A percentile compares a stretch with the other conserved stretches of the same genome.
Conservation (phyloP, 768 basidiomycete species). For the Suillus americanus region DNA sequence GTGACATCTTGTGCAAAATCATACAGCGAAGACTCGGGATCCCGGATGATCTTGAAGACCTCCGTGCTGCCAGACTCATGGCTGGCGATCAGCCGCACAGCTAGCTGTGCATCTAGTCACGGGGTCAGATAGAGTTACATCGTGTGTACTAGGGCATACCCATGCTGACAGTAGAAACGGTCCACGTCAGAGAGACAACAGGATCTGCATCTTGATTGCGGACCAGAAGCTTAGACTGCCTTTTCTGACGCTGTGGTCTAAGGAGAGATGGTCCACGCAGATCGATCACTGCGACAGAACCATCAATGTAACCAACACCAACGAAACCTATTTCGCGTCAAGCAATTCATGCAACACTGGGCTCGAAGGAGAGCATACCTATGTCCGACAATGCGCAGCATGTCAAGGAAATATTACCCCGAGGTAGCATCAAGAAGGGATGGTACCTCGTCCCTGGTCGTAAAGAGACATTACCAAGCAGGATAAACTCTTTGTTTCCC, state of each 20-base stretch:
- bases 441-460: conserved; percentile 44
- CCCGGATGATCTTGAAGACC: conserved; percentile 51
- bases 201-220: conserved; percentile 41
- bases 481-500: conserved; percentile 50
- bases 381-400: conserved; percentile 69
- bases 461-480: conserved; percentile 50
- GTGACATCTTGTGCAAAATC: conserved; percentile 32
- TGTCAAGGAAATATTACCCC: conserved; percentile 46
- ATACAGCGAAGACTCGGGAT: conserved; percentile 38
- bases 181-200: conserved; percentile 63
- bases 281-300: conserved; percentile 64
- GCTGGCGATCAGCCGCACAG: conserved; percentile 62
- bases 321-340: conserved; percentile 60
- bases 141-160: conserved; percentile 47
- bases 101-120: conserved; percentile 41
- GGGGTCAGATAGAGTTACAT: neutral
- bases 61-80: conserved; percentile 58
- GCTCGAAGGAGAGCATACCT: conserved; percentile 43
- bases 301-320: conserved; percentile 65
- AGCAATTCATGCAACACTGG: neutral
- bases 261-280: conserved; percentile 72
- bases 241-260: conserved; percentile 41
- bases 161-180: conserved; percentile 41
- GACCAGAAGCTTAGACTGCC: conserved; percentile 36
- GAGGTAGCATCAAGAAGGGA: conserved; percentile 60